phyloP scores from a whole-genome alignment of 1,139 yeast genomes.

The Spathaspora sp. region DNA sequence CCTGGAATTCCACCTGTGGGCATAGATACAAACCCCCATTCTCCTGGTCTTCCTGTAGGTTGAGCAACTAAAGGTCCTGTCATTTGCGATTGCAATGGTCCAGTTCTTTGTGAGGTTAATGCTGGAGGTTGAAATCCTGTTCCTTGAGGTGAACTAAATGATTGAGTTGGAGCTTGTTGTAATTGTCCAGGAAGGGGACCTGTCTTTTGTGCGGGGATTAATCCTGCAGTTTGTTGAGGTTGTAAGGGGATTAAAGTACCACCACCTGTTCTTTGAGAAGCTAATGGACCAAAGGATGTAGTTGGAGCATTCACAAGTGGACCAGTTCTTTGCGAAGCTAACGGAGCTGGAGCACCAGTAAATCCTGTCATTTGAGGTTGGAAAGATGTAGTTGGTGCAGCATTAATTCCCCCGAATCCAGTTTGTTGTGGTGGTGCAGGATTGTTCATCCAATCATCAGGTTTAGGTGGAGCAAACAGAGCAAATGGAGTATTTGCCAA shows the following conservation, averaged over 20 bases:
- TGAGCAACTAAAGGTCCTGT: slow-evolving; percentile 47
- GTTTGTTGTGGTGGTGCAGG: slow-evolving; percentile 2
- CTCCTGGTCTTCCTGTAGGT: slow-evolving; percentile 76
- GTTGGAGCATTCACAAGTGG: slow-evolving; percentile 16
- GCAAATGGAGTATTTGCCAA: slow-evolving; percentile 51
- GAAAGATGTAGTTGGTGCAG: slow-evolving; percentile 28
- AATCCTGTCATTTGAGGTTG: slow-evolving; percentile 40
- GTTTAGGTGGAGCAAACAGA: slow-evolving; percentile 20
- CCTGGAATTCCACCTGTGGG: slow-evolving; percentile 80
- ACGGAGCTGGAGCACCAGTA: slow-evolving; percentile 12
- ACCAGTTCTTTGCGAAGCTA: slow-evolving; percentile 21
- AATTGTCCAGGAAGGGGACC: slow-evolving; percentile 33
- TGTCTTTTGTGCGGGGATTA: slow-evolving; percentile 45
- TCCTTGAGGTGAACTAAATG: slow-evolving; percentile 38
- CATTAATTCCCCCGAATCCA: neutral
- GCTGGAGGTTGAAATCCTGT: slow-evolving; percentile 21
- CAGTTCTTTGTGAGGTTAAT: slow-evolving; percentile 26
- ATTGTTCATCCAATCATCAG: slow-evolving; percentile 27
- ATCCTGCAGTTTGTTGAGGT: slow-evolving; percentile 50
- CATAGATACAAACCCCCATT: slow-evolving; percentile 77
- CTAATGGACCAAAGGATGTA: slow-evolving; percentile 21
- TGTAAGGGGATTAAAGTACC: slow-evolving; percentile 46
- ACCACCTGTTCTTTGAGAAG: slow-evolving; percentile 45
- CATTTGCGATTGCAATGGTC: slow-evolving; percentile 40
- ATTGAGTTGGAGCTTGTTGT: slow-evolving; percentile 29